Conservation (phyloP, 2,329 filamentous ascomycete species). For the Hirsutella thompsonii region DNA sequence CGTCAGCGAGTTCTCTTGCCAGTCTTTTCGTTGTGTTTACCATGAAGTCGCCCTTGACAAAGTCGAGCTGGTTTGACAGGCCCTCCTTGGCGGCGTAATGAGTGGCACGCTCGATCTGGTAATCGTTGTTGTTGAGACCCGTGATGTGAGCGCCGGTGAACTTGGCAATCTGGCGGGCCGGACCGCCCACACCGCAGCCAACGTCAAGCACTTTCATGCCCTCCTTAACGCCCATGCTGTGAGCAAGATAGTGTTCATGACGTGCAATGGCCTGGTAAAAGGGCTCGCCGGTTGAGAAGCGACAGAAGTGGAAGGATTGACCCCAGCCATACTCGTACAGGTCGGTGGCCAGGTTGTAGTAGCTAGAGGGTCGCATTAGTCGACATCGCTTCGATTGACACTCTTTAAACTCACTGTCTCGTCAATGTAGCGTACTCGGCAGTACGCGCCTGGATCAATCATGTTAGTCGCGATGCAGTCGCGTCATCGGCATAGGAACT, state of each 20-base stretch:
- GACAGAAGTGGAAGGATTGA: slow-evolving; percentile 94
- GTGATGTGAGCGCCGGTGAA: slow-evolving; percentile 84
- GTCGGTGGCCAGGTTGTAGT: slow-evolving; percentile 96
- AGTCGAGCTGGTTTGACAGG: slow-evolving; percentile 65
- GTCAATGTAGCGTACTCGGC: slow-evolving; percentile 89
- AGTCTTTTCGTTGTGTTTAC: no score
- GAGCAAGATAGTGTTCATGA: slow-evolving; percentile 94
- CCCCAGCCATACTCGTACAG: slow-evolving; percentile 97
- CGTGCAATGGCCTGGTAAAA: slow-evolving; percentile 89
- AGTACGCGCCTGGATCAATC: slow-evolving; percentile 49
- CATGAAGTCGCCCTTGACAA: slow-evolving; percentile 97
- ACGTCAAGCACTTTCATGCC: slow-evolving; percentile 89
- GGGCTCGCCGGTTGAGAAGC: slow-evolving; percentile 73
- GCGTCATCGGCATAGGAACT: neutral
- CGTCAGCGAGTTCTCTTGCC: neutral
- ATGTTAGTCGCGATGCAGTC: slow-evolving; percentile 6
- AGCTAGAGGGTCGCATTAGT: slow-evolving; percentile 35
- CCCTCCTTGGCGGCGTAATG: slow-evolving; percentile 73
- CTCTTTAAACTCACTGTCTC: slow-evolving; percentile 56
- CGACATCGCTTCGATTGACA: neutral
- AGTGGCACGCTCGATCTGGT: slow-evolving; percentile 92
- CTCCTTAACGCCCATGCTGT: slow-evolving; percentile 74
- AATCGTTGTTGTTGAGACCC: slow-evolving; percentile 97
- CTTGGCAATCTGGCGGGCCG: slow-evolving; percentile 89
- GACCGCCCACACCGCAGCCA: slow-evolving; percentile 91